These are phyloP conservation scores for Rosa multiflora DNA, from an alignment of 306 rosid genomes.

Conservation along the genomic window DNA sequence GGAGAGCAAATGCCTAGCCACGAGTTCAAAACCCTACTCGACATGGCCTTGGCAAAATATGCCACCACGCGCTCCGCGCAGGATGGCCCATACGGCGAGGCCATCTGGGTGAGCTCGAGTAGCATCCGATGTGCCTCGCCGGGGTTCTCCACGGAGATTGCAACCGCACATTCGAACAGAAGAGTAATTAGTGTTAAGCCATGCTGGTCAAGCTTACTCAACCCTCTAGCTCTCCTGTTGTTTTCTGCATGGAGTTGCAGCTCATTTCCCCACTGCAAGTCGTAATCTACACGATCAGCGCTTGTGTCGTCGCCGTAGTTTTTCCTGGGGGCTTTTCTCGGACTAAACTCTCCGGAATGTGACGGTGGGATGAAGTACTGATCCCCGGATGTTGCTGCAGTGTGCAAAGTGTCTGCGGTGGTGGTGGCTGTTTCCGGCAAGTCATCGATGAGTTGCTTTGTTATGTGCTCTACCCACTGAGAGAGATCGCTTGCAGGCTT, in stretches of 20 bases:
- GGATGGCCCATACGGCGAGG: conserved; percentile 71
- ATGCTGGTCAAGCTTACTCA: conserved; percentile 30
- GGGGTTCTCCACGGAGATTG: conserved; percentile 74
- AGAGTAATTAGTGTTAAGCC: conserved; percentile 57
- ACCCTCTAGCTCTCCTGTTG: conserved; percentile 11
- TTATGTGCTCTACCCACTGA: conserved; percentile 66
- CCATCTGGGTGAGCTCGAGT: conserved; percentile 63
- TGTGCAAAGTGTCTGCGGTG: conserved; percentile 17
- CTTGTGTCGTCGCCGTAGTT: conserved; percentile 15
- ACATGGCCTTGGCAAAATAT: conserved; percentile 76
- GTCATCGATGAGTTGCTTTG: conserved; percentile 69
- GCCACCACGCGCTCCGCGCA: conserved; percentile 82
- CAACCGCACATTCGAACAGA: conserved; percentile 77
- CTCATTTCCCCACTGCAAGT: conserved; percentile 31
- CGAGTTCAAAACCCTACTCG: conserved; percentile 67
- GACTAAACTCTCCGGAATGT: conserved; percentile 25
- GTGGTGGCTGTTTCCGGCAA: conserved; percentile 35
- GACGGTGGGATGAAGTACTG: conserved; percentile 27
- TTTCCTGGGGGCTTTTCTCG: conserved; percentile 32
- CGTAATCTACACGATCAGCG: conserved; percentile 8
- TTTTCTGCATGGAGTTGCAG: conserved; percentile 39
- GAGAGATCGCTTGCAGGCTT: conserved; percentile 48
- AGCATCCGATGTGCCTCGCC: conserved; percentile 68
- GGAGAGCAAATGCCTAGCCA: conserved; percentile 64
- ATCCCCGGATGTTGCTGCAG: conserved; percentile 23